These are phyloP conservation scores for Mucor plumbeus DNA, from an alignment of 371 early-diverging fungal genomes.

Conservation along the genomic window DNA sequence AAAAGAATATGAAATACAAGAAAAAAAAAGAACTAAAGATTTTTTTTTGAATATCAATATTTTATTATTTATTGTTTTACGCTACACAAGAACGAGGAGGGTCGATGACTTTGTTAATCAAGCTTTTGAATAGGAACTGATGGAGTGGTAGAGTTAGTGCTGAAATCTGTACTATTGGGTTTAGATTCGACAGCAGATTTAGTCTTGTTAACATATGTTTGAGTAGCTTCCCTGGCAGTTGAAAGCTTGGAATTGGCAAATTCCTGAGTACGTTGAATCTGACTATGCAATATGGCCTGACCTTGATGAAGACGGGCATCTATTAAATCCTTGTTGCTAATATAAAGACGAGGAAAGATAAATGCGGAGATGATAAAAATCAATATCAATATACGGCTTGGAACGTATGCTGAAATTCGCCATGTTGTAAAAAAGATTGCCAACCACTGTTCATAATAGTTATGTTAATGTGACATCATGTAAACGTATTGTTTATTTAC, in stretches of 20 bases:
- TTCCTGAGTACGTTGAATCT: slow-evolving; percentile 4
- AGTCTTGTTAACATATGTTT: not conserved
- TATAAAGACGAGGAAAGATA: slow-evolving; percentile 38
- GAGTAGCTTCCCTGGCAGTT: not conserved
- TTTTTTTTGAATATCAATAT: slow-evolving; percentile 3
- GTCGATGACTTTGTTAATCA: slow-evolving; percentile 8
- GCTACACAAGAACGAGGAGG: slow-evolving; percentile 26
- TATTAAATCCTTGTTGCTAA: slow-evolving; percentile 37
- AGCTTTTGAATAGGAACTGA: slow-evolving; percentile 11
- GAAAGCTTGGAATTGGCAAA: slow-evolving; percentile 7
- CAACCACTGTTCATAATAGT: slow-evolving; percentile 28
- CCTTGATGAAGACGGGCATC: slow-evolving; percentile 43
- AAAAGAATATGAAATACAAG: slow-evolving; percentile 2
- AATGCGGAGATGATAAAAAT: slow-evolving; percentile 31
- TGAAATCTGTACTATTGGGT: not conserved
- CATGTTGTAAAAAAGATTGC: slow-evolving; percentile 34
- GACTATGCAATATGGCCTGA: slow-evolving; percentile 23
- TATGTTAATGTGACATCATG: not conserved
- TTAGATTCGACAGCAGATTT: slow-evolving; percentile 2
- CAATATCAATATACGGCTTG: slow-evolving; percentile 27
- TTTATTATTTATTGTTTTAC: slow-evolving; percentile 15
- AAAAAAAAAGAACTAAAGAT: not conserved
- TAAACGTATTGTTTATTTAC: slow-evolving; percentile 9
- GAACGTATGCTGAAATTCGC: slow-evolving; percentile 33
- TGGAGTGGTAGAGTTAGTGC: not conserved